Base-by-base conservation (phyloP, 2,329 filamentous ascomycete genomes). In the Aspergillus transmontanensis region DNA sequence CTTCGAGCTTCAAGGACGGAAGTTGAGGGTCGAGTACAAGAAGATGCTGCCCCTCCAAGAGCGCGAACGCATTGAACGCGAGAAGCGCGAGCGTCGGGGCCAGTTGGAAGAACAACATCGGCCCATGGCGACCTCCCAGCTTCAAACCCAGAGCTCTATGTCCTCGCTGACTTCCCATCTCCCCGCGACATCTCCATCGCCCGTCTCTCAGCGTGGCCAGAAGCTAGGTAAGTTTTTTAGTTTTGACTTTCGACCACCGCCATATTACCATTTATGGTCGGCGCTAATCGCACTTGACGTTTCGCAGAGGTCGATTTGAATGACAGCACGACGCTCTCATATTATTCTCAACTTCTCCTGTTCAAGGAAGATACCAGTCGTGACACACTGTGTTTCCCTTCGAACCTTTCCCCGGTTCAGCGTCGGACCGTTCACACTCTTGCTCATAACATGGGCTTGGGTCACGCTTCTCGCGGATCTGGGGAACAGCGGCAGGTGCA, bases 41-140 rank as follows among this genome's bases (percentile, higher is more conserved):
- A 98, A 98, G 82, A 98, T 99, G 95, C 86, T 99, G 6, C 95
- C 95, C 0, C 87, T 96, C 68, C 92, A 94, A 36, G 95, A 98
- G 79, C 88, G 95, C 58, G 95, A 99, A 79, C 88, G 95, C 46
- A 98, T 99, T 70, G 95, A 99, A 79, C 87, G 95, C 6, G 95
- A 98, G 80, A 99, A 98, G 87, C 87, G 95, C 62, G 94, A 98
- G 81, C 91, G 95, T 71, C 89, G 95, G 58, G 95, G 95, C 56
- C 95, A 99, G 79, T 86, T 99, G 14, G 94, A 99, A 79, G 95
- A 99, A 79, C 95, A 99, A 79, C 95, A 99, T 79, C 89, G 94
- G 74, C 93, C 82, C 72, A 89, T 90, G 73, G 80, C 80, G 41
- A 74, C 79, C 53, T 81, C 82, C 53, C 88, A 90, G 72, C 86